phyloP scores from a whole-genome alignment of 1,284 basidiomycete genomes.

The Salmacisia buchloeana region DNA sequence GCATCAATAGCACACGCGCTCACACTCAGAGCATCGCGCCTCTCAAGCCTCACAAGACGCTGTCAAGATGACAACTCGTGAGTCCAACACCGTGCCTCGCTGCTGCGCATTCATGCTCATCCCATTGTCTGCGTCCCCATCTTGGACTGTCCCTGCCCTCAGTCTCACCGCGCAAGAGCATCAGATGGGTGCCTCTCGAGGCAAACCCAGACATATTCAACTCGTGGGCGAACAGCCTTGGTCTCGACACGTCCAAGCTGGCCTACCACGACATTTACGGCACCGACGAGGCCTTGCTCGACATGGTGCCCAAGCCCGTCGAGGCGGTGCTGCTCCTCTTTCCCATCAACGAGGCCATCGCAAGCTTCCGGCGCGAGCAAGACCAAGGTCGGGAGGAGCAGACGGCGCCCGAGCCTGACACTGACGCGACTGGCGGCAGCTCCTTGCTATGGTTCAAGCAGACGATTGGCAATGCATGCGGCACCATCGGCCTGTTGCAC shows the following conservation, averaged over 20 bases:
- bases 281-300: constrained; percentile 54
- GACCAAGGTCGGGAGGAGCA: constrained; percentile 16
- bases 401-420: constrained; percentile 11
- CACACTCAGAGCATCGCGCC: too few relatives aligned
- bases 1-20: too few relatives aligned
- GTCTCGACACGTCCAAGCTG: constrained; percentile 45
- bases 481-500: constrained; percentile 50
- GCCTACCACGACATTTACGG: constrained; percentile 56
- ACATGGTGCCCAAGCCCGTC: constrained; percentile 54
- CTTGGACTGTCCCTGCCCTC: background rate
- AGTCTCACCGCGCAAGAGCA: background rate
- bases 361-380: constrained; percentile 22
- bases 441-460: constrained; percentile 44
- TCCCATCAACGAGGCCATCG: constrained; percentile 51
- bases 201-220: constrained; percentile 49
- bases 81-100: background rate
- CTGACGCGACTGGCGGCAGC: constrained; percentile 6
- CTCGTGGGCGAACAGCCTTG: constrained; percentile 36
- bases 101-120: background rate
- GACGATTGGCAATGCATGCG: constrained; percentile 50
- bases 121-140: too few relatives aligned
- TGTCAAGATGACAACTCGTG: background rate
- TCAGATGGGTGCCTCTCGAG: constrained; percentile 48
- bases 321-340: constrained; percentile 55
- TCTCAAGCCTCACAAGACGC: background rate